A percentile compares a stretch with the other conserved stretches of the same genome.
Evolutionary conservation across 2,329 filamentous ascomycete species (phyloP).

Genomic region (Paraphoma chrysanthemicola): DNA sequence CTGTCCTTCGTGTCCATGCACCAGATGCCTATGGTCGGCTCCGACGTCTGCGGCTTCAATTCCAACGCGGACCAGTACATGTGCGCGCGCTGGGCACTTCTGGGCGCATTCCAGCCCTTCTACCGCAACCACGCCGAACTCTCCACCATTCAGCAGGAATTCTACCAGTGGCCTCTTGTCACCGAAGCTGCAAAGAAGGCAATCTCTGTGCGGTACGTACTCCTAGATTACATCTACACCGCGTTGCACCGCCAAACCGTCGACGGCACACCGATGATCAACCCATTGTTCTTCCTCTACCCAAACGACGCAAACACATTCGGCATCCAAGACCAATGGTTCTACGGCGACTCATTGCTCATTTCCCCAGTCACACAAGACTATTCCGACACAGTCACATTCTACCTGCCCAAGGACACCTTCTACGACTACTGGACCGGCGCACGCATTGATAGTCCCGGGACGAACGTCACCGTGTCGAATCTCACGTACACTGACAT

Average conservation of each 20-base stretch:
- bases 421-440: conserved; percentile 69
- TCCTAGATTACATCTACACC: conserved; percentile 84
- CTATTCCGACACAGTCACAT: conserved; percentile 59
- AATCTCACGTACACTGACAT: conserved; percentile 61
- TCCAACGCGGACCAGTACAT: conserved; percentile 70
- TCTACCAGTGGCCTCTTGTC: conserved; percentile 73
- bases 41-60: conserved; percentile 79
- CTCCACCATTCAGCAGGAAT: conserved; percentile 67
- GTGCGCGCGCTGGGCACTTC: conserved; percentile 76
- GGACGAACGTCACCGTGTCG: conserved; percentile 51
- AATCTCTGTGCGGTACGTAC: conserved; percentile 74
- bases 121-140: conserved; percentile 75
- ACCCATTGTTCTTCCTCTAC: conserved; percentile 76
- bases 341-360: conserved; percentile 64
- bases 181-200: conserved; percentile 70
- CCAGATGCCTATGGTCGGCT: conserved; percentile 57
- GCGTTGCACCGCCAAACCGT: conserved; percentile 66
- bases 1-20: conserved; percentile 56
- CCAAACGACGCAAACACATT: conserved; percentile 63
- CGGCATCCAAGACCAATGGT: conserved; percentile 63
- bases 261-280: conserved; percentile 70
- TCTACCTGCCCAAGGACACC: conserved; percentile 64
- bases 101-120: conserved; percentile 78
- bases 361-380: conserved; percentile 64
- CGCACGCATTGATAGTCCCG: conserved; percentile 54